These are phyloP conservation scores for Diutina neorugosa DNA, from an alignment of 1,139 yeast genomes.

Conservation along the genomic window DNA sequence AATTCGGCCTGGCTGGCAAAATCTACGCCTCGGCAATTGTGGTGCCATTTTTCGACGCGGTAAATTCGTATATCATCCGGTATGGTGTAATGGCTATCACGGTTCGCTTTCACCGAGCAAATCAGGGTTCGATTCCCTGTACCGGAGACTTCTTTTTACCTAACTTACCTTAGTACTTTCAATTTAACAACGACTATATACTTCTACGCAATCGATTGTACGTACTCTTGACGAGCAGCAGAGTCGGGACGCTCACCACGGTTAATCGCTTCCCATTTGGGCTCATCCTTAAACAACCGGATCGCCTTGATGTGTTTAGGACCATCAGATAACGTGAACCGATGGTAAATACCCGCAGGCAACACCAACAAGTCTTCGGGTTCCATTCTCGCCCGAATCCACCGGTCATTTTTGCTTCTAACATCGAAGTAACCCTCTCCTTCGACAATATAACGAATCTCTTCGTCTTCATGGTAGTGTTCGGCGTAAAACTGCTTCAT, in stretches of 20 bases:
- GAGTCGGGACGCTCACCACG: conserved; percentile 28
- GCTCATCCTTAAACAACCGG: conserved; percentile 85
- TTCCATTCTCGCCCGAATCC: conserved; percentile 66
- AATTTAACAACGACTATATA: neutral
- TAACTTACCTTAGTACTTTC: too few species aligned
- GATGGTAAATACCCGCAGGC: conserved; percentile 90
- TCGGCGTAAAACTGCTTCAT: conserved; percentile 67
- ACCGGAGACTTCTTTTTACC: conserved; percentile 34
- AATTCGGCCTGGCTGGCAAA: neutral
- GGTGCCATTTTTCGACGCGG: neutral
- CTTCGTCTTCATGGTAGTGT: conserved; percentile 95
- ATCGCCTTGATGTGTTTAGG: conserved; percentile 60
- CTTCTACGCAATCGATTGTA: conserved; percentile 13
- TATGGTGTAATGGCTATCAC: conserved; percentile 77
- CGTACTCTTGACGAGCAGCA: conserved; percentile 22
- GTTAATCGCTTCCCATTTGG: conserved; percentile 88
- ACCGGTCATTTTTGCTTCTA: conserved; percentile 50
- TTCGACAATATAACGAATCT: conserved; percentile 77
- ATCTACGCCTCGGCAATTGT: neutral
- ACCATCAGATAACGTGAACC: conserved; percentile 62
- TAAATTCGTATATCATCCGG: conserved; percentile 31
- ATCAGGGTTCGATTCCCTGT: conserved; percentile 80
- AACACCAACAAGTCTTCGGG: conserved; percentile 59
- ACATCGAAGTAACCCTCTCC: conserved; percentile 94
- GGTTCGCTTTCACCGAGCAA: conserved; percentile 76